Evolutionary conservation across 768 basidiomycete genomes (phyloP).

Genomic region (Psilocybe subaeruginosa): DNA sequence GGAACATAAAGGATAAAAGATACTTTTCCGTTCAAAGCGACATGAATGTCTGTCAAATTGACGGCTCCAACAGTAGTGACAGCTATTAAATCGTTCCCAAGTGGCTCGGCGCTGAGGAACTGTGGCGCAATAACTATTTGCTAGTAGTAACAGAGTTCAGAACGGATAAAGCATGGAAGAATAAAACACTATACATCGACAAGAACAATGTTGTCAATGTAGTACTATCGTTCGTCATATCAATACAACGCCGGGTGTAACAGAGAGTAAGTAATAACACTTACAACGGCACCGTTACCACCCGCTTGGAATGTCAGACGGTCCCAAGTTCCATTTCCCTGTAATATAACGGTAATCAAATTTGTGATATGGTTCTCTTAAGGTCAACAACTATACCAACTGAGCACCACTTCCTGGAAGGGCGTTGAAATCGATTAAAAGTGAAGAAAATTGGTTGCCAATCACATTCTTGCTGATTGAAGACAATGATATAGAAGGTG

Average conservation of each 20-base stretch:
- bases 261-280: conserved; percentile 10
- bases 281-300: conserved; percentile 45
- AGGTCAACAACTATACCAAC: conserved; percentile 28
- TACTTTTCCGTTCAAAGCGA: conserved; percentile 44
- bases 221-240: conserved; percentile 34
- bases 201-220: conserved; percentile 53
- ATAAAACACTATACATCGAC: conserved; percentile 32
- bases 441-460: conserved; percentile 40
- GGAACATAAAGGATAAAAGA: not conserved
- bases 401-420: conserved; percentile 45
- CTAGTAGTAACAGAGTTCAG: conserved; percentile 22
- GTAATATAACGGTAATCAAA: not conserved
- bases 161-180: not conserved
- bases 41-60: conserved; percentile 39
- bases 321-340: conserved; percentile 50
- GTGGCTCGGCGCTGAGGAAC: conserved; percentile 55
- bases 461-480: conserved; percentile 41
- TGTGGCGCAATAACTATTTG: conserved; percentile 46
- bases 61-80: conserved; percentile 52
- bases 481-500: conserved; percentile 44
- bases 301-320: conserved; percentile 52
- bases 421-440: conserved; percentile 49
- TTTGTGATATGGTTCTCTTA: not conserved
- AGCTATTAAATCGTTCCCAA: conserved; percentile 48
- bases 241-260: not conserved